Conservation (phyloP, 305 asterid species). For the Solanum hybrid region DNA sequence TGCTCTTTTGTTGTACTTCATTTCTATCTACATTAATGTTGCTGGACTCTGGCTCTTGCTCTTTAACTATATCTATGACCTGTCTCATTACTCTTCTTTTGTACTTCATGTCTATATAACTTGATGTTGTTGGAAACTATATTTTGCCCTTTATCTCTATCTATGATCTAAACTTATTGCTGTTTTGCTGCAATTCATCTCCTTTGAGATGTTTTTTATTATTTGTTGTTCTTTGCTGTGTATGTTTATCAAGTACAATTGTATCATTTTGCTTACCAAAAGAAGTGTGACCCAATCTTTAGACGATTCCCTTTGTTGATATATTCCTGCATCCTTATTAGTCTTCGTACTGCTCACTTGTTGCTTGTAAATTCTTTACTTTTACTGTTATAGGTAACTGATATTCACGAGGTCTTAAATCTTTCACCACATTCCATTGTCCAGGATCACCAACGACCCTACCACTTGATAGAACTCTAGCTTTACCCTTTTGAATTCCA, state of each 20-base stretch:
- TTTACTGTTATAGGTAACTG: neutral
- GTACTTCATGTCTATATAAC: neutral
- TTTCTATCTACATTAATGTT: neutral
- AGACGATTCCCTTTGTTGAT: neutral
- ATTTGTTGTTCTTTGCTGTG: neutral
- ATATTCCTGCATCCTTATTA: neutral
- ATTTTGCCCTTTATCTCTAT: neutral
- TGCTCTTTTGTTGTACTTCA: neutral
- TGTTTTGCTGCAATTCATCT: neutral
- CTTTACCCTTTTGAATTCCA: neutral
- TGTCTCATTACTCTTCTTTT: neutral
- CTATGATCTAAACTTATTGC: neutral
- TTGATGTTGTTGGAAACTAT: neutral
- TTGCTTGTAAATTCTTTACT: neutral
- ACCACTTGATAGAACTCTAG: neutral
- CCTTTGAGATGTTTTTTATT: neutral
- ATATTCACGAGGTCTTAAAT: neutral
- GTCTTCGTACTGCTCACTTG: neutral
- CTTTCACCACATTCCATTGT: neutral
- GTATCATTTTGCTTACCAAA: neutral
- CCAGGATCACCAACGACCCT: neutral
- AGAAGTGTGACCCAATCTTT: neutral
- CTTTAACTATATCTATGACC: neutral
- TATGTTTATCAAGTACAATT: neutral
- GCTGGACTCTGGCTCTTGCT: neutral